phyloP scores from a whole-genome alignment of 177 flowering plant species.

The Vitis hybrid region DNA sequence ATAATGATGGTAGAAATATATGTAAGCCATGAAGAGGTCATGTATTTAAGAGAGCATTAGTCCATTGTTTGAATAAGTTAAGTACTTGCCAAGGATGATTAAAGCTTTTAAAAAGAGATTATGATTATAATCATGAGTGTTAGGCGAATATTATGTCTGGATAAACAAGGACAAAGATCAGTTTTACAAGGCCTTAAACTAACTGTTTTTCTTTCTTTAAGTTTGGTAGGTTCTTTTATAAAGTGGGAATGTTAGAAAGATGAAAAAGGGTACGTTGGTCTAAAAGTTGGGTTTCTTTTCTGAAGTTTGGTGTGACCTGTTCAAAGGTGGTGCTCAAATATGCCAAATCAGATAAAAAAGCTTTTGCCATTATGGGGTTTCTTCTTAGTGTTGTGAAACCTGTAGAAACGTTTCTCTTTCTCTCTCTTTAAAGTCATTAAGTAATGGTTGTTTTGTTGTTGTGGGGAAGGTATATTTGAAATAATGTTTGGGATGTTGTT shows the following conservation, averaged over 20 bases:
- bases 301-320: neutral
- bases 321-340: conserved; percentile 3
- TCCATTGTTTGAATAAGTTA: neutral
- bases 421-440: neutral
- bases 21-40: neutral
- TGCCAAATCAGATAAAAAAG: neutral
- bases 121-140: conserved; percentile 3
- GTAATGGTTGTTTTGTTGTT: neutral
- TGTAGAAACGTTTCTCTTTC: conserved; percentile 9
- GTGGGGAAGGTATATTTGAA: neutral
- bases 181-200: conserved; percentile 6
- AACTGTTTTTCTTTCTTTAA: neutral
- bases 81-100: neutral
- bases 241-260: conserved; percentile 8
- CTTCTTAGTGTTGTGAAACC: too few relatives aligned
- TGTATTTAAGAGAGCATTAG: neutral
- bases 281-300: conserved; percentile 14
- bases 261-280: conserved; percentile 2
- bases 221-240: conserved; percentile 5
- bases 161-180: conserved; percentile 22
- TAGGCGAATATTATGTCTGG: conserved; percentile 12
- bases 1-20: neutral
- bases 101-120: conserved; percentile 4
- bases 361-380: neutral
- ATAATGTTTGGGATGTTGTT: too few relatives aligned